Base-by-base conservation (phyloP, 352 stramenopile species). In the Globisporangium carolinianum region DNA sequence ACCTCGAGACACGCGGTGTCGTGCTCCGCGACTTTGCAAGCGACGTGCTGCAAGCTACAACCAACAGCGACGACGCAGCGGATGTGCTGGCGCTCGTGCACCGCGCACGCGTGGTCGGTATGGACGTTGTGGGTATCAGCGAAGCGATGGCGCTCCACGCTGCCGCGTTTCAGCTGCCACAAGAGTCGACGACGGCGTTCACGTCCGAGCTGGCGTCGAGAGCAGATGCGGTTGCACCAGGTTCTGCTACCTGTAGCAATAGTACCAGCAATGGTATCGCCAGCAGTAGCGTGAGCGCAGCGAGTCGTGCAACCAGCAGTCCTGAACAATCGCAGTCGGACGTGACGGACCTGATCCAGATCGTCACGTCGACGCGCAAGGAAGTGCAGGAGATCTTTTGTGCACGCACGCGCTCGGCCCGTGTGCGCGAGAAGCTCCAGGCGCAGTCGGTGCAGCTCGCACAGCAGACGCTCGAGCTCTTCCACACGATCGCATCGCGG, bases 351-450 rank as follows among this genome's bases (percentile, higher is more conserved):
- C 55, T 90, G 41, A 67, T 87, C 7, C 72, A 85, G 53, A 77
- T 90, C 41, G 54, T 90, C 17, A 71, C 67, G 6, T 83, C 79
- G 15, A 88, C 76, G 14, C 66, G 61, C 6, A 63, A 66, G 17
- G 64, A 68, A 24, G 53, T 68, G 4, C 47, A 58, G 5, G 67
- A 86, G 32, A 67, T 90, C 47, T 83, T 72, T 24, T 62, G 63
- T 3, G 76, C 83, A 46, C 67, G 76, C 49, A 70, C 76, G 1
- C 67, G 80, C 8, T 90, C 80, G n/a, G 76, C 73, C 15, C 80
- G 80, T 8, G 75, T 88, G 54, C 80, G 80, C 17, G 73, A 86
- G 53, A 90, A 90, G 55, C 58, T 87, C 35, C 80, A 90, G 60
- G 57, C 57, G 18, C 80, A 87, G 52, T 84, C 80, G 10, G 12